Conservation (phyloP, 257 asterid species). For the Hygrophila difformis region DNA sequence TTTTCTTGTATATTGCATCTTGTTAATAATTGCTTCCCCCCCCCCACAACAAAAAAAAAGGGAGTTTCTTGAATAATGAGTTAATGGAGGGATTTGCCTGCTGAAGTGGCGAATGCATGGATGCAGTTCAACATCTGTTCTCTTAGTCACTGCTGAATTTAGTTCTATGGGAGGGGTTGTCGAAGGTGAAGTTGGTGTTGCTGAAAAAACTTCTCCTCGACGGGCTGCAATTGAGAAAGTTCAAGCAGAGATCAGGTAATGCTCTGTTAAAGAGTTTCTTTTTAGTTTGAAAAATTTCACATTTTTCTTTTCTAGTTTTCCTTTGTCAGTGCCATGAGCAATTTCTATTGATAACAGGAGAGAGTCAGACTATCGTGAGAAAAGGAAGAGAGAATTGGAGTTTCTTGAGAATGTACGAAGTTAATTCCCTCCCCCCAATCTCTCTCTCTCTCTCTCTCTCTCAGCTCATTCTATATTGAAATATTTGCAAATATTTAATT, state of each 20-base stretch:
- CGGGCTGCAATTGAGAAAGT: conserved; percentile 65
- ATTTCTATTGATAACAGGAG: conserved; percentile 41
- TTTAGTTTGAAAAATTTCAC: not conserved
- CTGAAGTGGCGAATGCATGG: conserved; percentile 62
- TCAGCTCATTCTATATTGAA: conserved; percentile 13
- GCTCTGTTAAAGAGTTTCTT: not conserved
- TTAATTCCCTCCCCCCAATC: conserved; percentile 18
- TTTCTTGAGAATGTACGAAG: conserved; percentile 79
- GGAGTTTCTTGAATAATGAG: conserved; percentile 18
- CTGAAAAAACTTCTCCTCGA: conserved; percentile 64
- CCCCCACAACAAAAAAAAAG: no score
- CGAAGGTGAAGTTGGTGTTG: conserved; percentile 76
- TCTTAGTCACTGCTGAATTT: conserved; percentile 80
- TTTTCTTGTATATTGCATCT: no score
- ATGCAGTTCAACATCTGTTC: conserved; percentile 16
- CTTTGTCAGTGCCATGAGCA: not conserved
- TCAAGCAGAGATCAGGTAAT: conserved; percentile 84
- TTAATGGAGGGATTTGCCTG: conserved; percentile 44
- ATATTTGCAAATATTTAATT: no score
- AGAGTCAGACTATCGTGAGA: conserved; percentile 70
- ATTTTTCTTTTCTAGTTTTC: not conserved
- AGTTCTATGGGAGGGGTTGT: conserved; percentile 94
- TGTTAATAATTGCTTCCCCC: no score
- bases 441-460: not conserved
- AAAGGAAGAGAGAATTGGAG: conserved; percentile 78